These are phyloP conservation scores for Marasmius tenuissimus DNA, from an alignment of 1,284 basidiomycete species.

Conservation along the genomic window DNA sequence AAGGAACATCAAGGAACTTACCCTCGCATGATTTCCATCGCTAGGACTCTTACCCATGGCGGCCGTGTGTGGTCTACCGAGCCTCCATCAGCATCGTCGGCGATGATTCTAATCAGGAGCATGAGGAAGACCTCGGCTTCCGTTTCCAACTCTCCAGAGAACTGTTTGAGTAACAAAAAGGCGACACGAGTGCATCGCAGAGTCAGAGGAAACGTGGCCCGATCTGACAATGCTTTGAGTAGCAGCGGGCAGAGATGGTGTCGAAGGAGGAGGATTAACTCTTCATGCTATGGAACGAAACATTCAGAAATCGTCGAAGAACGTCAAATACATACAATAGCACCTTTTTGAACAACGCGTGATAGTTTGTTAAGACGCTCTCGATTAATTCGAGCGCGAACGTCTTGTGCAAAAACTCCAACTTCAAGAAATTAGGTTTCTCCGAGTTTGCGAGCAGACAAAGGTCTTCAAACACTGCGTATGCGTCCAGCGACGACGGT, in stretches of 20 bases:
- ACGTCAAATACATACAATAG: not conserved
- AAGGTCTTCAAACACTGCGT: conserved; percentile 85
- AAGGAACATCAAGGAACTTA: conserved; percentile 19
- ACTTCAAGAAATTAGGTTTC: conserved; percentile 79
- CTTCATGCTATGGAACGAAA: conserved; percentile 59
- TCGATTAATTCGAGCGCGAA: conserved; percentile 96
- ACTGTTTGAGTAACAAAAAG: conserved; percentile 91
- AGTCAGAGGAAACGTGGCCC: conserved; percentile 84
- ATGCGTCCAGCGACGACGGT: conserved; percentile 86
- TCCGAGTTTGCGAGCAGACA: conserved; percentile 87
- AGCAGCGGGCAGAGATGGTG: conserved; percentile 91
- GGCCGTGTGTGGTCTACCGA: conserved; percentile 51
- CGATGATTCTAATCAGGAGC: conserved; percentile 77
- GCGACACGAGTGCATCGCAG: conserved; percentile 91
- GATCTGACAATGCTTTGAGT: conserved; percentile 82
- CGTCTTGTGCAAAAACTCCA: conserved; percentile 87
- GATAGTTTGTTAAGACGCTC: conserved; percentile 94
- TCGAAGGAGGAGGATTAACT: conserved; percentile 81
- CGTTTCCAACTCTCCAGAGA: conserved; percentile 75
- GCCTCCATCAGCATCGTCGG: conserved; percentile 57
- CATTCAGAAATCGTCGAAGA: not conserved
- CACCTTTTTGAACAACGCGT: conserved; percentile 82
- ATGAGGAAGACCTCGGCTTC: conserved; percentile 86
- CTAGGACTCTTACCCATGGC: conserved; percentile 86
- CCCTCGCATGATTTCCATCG: conserved; percentile 92